Conservation (phyloP, 78 protist species). For the Monosiga brevicollis region DNA sequence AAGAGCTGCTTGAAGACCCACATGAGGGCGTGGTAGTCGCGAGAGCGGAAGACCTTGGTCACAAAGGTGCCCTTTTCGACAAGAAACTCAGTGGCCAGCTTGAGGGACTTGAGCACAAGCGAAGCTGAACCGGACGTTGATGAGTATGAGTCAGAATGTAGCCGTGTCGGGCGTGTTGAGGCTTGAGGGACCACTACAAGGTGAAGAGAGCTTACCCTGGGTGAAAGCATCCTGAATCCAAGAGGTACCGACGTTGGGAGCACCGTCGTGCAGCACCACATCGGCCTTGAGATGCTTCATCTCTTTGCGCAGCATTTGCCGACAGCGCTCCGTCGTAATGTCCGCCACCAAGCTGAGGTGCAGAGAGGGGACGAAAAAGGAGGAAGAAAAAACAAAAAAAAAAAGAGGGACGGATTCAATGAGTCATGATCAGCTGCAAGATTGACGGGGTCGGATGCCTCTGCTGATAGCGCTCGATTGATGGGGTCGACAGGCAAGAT, state of each 20-base stretch:
- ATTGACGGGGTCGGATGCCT: no score
- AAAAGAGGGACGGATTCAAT: no score
- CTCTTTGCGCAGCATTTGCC: slow-evolving; percentile 44
- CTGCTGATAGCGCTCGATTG: not conserved
- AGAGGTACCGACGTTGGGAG: slow-evolving; percentile 96
- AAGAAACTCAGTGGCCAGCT: slow-evolving; percentile 88
- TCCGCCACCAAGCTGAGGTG: slow-evolving; percentile 82
- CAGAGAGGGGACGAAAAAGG: no score
- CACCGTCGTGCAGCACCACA: slow-evolving; percentile 97
- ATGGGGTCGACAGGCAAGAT: no score
- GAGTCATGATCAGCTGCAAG: no score
- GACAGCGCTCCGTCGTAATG: slow-evolving; percentile 91
- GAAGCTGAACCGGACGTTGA: not conserved
- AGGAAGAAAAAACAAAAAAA: no score
- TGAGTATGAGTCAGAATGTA: not conserved
- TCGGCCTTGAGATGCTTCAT: slow-evolving; percentile 45
- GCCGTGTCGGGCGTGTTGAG: not conserved
- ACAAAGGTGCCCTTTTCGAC: slow-evolving; percentile 81
- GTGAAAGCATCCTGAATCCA: slow-evolving; percentile 94
- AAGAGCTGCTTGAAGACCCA: slow-evolving; percentile 90
- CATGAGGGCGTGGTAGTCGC: slow-evolving; percentile 88
- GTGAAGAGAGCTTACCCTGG: slow-evolving; percentile 79
- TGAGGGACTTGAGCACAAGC: slow-evolving; percentile 78
- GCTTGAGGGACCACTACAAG: no score
- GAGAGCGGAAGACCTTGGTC: slow-evolving; percentile 96